Percentiles rank a stretch among this genome's conserved stretches.
Conservation (phyloP, 2,329 filamentous ascomycete genomes). For the Capronia coronata region DNA sequence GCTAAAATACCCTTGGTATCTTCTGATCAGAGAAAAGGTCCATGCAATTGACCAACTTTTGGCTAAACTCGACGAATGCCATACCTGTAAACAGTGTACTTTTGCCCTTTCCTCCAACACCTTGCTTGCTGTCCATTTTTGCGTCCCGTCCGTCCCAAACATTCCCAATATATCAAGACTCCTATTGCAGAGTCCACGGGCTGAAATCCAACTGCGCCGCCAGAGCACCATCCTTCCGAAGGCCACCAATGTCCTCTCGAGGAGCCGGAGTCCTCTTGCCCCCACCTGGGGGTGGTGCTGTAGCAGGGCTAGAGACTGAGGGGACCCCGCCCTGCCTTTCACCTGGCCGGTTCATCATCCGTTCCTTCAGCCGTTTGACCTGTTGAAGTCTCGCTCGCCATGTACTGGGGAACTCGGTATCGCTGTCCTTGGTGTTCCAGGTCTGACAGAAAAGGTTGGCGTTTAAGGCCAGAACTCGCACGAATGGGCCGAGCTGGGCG, state of each 20-base stretch:
- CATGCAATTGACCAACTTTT: slow-evolving; percentile 7
- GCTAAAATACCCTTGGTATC: too few relatives aligned
- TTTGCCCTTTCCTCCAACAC: slow-evolving; percentile 15
- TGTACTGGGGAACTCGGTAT: slow-evolving; percentile 76
- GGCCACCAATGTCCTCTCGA: slow-evolving; percentile 11
- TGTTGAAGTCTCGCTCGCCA: slow-evolving; percentile 83
- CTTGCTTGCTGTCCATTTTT: slow-evolving; percentile 20
- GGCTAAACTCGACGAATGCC: slow-evolving; percentile 10
- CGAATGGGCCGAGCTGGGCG: slow-evolving; percentile 73
- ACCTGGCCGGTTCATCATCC: slow-evolving; percentile 27
- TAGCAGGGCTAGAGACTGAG: not conserved
- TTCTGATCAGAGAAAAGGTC: too few relatives aligned
- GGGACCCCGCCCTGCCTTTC: slow-evolving; percentile 13
- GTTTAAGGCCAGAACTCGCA: slow-evolving; percentile 83
- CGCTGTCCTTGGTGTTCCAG: slow-evolving; percentile 58
- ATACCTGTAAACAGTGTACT: not conserved
- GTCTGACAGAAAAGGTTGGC: slow-evolving; percentile 88
- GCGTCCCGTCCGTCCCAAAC: slow-evolving; percentile 1
- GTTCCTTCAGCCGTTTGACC: slow-evolving; percentile 72
- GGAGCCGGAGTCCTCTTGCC: slow-evolving; percentile 23
- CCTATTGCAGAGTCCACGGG: slow-evolving; percentile 17
- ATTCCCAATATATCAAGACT: not conserved
- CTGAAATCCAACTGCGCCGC: slow-evolving; percentile 24
- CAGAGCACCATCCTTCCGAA: slow-evolving; percentile 14
- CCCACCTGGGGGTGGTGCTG: slow-evolving; percentile 1